Evolutionary conservation across 2,329 filamentous ascomycete species (phyloP), one percentile per base, ranked within the genome.

Genomic region (Elsinoe batatas): DNA sequence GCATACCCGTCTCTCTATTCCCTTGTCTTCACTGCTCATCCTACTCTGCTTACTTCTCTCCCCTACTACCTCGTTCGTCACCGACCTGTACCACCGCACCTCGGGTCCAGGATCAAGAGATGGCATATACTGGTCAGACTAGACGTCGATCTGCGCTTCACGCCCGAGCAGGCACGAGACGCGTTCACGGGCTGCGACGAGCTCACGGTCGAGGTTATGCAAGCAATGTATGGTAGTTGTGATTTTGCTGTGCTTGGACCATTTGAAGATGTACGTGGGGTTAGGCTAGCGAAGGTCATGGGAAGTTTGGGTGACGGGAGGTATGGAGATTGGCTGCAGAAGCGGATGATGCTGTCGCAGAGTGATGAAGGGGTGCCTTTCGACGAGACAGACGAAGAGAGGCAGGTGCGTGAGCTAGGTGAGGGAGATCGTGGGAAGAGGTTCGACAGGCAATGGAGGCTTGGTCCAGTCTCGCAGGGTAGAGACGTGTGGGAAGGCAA

Each of bases 1-100:
- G 72, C 69, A 0, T 64, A 63, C 0, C 66, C 69, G 11, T 68
- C 79, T 6, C 68, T 79, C 7, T 80, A 79, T 62, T 69, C 69
- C n/a, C 62, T 63, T 15, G 76, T 78, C 63, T 79, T 79, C 68
- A 66, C 74, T 40, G 76, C 77, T 0, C 75, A 80, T 60, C 64
- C 71, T 0, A 68, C 68, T 3, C 72, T 78, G 1, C 70, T 79
- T 0, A 66, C 71, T 1, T 62, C 65, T 0, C 61, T 77, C 0
- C 76, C 77, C 1, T 71, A 72, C 54, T 68, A 77, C 30, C 68
- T 61, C 26, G 59, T 61, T 33, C 60, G 67, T 5, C 59, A 61
- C 2, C 56, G 57, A 15, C 58, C 58, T 20, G 57, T 60, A 15
- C 40, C 44, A 3, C 37, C 46, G 10, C 54, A 55, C 7, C 56